Evolutionary conservation across 2,329 filamentous ascomycete species (phyloP), one percentile per base, ranked within the genome.

Genomic region (Paecilomyces sp.): DNA sequence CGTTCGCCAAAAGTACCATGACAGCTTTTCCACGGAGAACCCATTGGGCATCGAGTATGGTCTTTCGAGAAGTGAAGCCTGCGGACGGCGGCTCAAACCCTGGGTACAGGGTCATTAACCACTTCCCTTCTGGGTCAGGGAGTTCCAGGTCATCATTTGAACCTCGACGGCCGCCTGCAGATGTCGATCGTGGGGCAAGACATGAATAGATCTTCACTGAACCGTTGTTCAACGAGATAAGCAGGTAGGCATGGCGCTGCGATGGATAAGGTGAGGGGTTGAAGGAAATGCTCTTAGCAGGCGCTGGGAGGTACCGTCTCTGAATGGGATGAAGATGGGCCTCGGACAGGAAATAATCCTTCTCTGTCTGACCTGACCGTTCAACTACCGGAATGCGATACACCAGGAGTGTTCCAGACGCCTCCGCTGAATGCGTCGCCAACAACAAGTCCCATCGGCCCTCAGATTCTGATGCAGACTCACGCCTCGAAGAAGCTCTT

Each of bases 131-230:
- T 11, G 66, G 66, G n/a, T 71, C 71, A 6, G 66, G 63, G 12
- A 62, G 67, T 9, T 74, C 74, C 22, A 66, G 65, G 12, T 74
- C 72, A 31, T 65, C 70, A 30, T 68, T 68, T 13, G 72, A 65
- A 3, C 63, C 65, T 12, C 71, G 70, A 3, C 68, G 65, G 22
- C 72, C 69, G 5, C 71, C 66, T 6, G 62, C 60, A 15, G 67
- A 54, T 54, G 65, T 72, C 6, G 64, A 64, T 15, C 63, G 59
- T 51, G 68, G 72, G 24, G 79, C 74, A 33, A 84, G 79, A 28
- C 80, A 81, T 57, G 85, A 82, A 65, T 84, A 85, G 13, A 87
- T 75, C 57, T 84, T 83, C 30, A 84, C 81, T 51, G 76, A 78
- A 5, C 85, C 84, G n/a, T 75, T 77, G 1, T 77, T 69, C 59